Evolutionary conservation across 495 filamentous ascomycete species (phyloP), one percentile per base, ranked within the genome.

Genomic region (Aspergillus cavernicola): DNA sequence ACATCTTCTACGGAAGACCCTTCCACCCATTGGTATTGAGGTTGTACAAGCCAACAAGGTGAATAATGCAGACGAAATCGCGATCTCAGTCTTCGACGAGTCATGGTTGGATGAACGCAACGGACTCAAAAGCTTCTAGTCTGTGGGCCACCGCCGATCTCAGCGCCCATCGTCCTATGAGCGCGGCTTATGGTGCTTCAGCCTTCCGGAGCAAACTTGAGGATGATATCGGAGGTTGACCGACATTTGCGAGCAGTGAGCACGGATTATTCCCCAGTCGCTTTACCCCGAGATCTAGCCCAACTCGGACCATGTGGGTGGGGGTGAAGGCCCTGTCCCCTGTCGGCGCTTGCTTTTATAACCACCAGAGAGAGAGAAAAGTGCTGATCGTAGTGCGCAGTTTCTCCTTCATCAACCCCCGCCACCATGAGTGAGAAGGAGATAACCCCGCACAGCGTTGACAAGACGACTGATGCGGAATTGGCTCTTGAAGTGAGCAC

Each of bases 151-250:
- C n/a, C 31, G 44, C 44, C 31, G 44, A 36, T 47, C 41, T 11
- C 44, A 31, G 18, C 1, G 3, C 22, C 11, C 12, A 42, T n/a
- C 22, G 39, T 28, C 39, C 39, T 42, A 42, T 42, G 11, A 42
- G 39, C 39, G 28, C 6, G 3, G 7, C 12, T 1, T 24, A 3
- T 42, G 39, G 13, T 24, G 20, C 44, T 15, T n/a, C n/a, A n/a
- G n/a, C n/a, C n/a, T n/a, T 10, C 18, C 19, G 18, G 12, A 23
- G 18, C 16, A 36, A 47, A 36, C 8, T 36, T 47, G 9, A 11
- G 13, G 29, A 32, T 15, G 33, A 53, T 20, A 36, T 51, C 56
- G 56, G 56, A 50, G 50, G 19, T 58, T 53, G 50, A 58, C 56
- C 56, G 56, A 58, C 50, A 50, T 35, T 50, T n/a, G n/a, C 26